A percentile compares a stretch with the other conserved stretches of the same genome.
Conservation (phyloP, 2,329 filamentous ascomycete genomes). For the Ophiostoma sp. region DNA sequence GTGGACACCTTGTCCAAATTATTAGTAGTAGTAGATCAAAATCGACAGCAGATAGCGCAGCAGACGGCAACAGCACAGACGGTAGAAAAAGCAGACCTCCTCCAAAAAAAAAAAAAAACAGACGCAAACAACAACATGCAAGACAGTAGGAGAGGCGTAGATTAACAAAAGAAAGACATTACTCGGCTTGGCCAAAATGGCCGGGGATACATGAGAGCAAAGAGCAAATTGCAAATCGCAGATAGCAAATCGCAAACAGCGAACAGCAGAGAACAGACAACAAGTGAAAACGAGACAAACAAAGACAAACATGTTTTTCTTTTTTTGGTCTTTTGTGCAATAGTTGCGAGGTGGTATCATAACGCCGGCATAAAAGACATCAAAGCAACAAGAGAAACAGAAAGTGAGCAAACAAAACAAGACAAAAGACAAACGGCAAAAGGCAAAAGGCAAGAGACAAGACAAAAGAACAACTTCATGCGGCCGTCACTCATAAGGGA, state of each 20-base stretch:
- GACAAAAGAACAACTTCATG: conserved; percentile 13
- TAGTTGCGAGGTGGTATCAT: conserved; percentile 26
- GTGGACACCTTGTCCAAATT: not conserved
- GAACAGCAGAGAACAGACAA: not conserved
- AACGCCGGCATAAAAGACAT: conserved; percentile 21
- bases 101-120: not conserved
- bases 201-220: conserved; percentile 12
- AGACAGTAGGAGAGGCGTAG: not conserved
- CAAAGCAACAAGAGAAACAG: not conserved
- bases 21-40: conserved; percentile 13
- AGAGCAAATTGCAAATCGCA: no score
- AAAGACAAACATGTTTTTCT: conserved; percentile 7
- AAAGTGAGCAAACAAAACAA: conserved; percentile 40
- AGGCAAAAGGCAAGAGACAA: conserved; percentile 11
- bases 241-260: not conserved
- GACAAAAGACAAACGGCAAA: conserved; percentile 20
- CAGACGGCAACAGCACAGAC: not conserved
- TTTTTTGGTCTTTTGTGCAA: conserved; percentile 9
- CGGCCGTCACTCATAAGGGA: conserved; percentile 52
- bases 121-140: not conserved
- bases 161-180: conserved; percentile 21
- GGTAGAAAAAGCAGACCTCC: not conserved
- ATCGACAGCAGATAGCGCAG: not conserved
- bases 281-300: not conserved
- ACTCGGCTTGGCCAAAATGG: conserved; percentile 12